Percentiles rank a stretch among this genome's conserved stretches.
These are phyloP conservation scores for Perilla frutescens DNA, from an alignment of 257 asterid species.

Conservation along the genomic window DNA sequence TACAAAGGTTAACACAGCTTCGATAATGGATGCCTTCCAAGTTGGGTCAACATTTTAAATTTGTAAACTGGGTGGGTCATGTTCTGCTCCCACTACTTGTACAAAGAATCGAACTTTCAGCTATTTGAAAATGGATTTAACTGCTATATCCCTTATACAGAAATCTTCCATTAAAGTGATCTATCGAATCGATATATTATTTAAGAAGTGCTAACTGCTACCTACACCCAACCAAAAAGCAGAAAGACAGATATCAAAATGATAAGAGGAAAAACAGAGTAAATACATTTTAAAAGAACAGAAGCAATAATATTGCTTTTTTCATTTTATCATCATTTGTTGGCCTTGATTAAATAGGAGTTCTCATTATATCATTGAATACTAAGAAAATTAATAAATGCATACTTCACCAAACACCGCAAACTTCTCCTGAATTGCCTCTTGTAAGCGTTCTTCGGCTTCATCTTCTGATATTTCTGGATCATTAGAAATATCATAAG, in stretches of 20 bases:
- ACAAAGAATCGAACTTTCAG: conserved; percentile 1
- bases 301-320: conserved; percentile 22
- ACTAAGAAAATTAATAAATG: conserved; percentile 30
- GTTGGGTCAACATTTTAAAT: conserved; percentile 8
- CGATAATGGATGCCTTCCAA: conserved; percentile 7
- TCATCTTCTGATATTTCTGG: conserved; percentile 98
- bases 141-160: conserved; percentile 20
- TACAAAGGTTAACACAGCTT: conserved; percentile 1
- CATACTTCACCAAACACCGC: conserved; percentile 95
- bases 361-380: conserved; percentile 19
- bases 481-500: conserved; percentile 35
- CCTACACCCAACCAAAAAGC: conserved; percentile 30
- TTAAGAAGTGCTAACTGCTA: conserved; percentile 26
- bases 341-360: conserved; percentile 12
- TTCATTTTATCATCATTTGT: conserved; percentile 21
- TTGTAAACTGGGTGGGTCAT: background rate
- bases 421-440: conserved; percentile 95
- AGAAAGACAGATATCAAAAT: background rate
- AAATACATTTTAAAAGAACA: conserved; percentile 14
- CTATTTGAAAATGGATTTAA: conserved; percentile 14
- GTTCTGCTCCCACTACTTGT: conserved; percentile 10
- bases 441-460: conserved; percentile 96
- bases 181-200: conserved; percentile 15
- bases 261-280: background rate
- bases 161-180: conserved; percentile 20